Evolutionary conservation across 257 asterid species (phyloP).

Genomic region (Scutellaria barbata): DNA sequence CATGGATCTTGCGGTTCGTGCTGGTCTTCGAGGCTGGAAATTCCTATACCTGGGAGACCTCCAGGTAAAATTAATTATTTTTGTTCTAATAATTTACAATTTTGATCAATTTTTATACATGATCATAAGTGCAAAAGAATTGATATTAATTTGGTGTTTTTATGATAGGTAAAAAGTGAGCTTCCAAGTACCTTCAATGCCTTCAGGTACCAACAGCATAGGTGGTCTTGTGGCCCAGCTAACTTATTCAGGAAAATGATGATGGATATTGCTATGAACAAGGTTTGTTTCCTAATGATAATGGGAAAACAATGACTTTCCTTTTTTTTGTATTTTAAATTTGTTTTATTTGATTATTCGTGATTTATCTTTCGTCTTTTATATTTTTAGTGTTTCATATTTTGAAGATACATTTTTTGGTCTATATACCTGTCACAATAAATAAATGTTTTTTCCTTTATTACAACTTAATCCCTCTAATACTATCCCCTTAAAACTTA

Average conservation of each 20-base stretch:
- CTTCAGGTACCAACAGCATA: conserved; percentile 91
- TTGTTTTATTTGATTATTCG: neutral
- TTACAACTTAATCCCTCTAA: too few relatives aligned
- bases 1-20: conserved; percentile 97
- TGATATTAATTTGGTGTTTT: too few relatives aligned
- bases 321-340: neutral
- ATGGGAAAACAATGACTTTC: too few relatives aligned
- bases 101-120: too few relatives aligned
- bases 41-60: conserved; percentile 89
- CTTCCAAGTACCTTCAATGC: conserved; percentile 97
- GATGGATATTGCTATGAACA: conserved; percentile 77
- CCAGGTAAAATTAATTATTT: conserved; percentile 46
- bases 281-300: conserved; percentile 47
- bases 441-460: too few relatives aligned
- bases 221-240: conserved; percentile 99
- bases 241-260: conserved; percentile 91
- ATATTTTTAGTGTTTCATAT: too few relatives aligned
- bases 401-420: too few relatives aligned
- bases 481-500: too few relatives aligned
- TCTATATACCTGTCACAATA: too few relatives aligned
- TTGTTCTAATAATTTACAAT: too few relatives aligned
- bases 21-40: conserved; percentile 96
- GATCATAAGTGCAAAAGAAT: too few relatives aligned
- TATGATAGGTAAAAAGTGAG: conserved; percentile 74
- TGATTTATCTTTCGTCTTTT: neutral